These are phyloP conservation scores for Colletotrichum lupini DNA, from an alignment of 2,329 filamentous ascomycete genomes.

Conservation along the genomic window DNA sequence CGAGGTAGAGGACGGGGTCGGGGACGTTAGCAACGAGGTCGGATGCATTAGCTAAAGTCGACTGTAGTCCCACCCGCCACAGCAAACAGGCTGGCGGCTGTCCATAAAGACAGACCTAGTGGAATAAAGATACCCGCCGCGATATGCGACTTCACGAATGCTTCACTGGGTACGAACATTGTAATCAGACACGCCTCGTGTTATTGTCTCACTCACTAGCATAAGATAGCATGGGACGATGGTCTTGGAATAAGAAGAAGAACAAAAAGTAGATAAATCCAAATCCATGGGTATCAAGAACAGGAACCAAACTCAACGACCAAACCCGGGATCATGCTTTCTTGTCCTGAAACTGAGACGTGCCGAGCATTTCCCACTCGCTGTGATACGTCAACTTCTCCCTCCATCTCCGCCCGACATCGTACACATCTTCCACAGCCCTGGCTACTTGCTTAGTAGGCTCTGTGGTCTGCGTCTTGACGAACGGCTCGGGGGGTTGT, in stretches of 20 bases:
- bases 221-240: background rate
- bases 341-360: background rate
- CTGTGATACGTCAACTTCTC: conserved; percentile 47
- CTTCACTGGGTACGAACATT: background rate
- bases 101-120: background rate
- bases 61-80: background rate
- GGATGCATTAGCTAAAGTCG: background rate
- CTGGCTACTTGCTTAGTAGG: conserved; percentile 42
- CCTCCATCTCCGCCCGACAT: conserved; percentile 53
- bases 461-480: conserved; percentile 44
- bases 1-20: conserved; percentile 36
- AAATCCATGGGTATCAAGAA: conserved; percentile 32
- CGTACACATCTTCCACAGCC: conserved; percentile 50
- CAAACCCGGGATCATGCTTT: background rate
- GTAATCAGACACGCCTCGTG: background rate
- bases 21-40: conserved; percentile 1
- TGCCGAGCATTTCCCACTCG: conserved; percentile 54
- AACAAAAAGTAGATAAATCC: conserved; percentile 3
- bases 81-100: background rate
- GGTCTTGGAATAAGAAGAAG: background rate
- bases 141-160: conserved; percentile 4
- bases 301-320: background rate
- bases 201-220: background rate
- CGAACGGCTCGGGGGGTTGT: conserved; percentile 48
- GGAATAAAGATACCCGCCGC: conserved; percentile 26